A percentile compares a stretch with the other conserved stretches of the same genome.
phyloP scores from a whole-genome alignment of 345 rosid genomes.

The Citrus trifoliata region DNA sequence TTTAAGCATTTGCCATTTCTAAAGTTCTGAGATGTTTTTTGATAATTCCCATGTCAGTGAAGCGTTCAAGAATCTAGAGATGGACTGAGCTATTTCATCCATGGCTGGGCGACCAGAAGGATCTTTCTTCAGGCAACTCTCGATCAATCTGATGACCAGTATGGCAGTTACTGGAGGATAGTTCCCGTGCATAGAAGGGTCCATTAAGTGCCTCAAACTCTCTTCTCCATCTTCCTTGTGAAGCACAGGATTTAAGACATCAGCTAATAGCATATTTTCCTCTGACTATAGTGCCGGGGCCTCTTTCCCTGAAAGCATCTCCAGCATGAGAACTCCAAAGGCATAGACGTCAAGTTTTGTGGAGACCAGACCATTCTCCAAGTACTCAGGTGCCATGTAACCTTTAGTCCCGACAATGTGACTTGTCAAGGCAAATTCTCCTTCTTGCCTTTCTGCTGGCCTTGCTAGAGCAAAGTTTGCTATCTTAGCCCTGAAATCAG shows the following conservation, averaged over 20 bases:
- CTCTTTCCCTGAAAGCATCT: constrained; percentile 66
- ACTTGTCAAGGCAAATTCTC: constrained; percentile 60
- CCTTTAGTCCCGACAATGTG: constrained; percentile 87
- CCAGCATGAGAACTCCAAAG: constrained; percentile 68
- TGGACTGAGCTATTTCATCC: constrained; percentile 53
- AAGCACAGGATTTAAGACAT: constrained; percentile 21
- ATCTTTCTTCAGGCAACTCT: constrained; percentile 55
- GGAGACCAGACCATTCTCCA: constrained; percentile 70
- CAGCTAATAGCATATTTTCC: constrained; percentile 28
- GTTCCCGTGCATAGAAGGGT: constrained; percentile 39
- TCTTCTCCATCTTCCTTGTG: constrained; percentile 22
- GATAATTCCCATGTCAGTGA: constrained; percentile 39
- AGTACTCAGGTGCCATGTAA: constrained; percentile 82
- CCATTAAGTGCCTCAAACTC: constrained; percentile 29
- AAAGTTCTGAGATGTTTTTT: constrained; percentile 6
- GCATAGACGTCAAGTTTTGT: constrained; percentile 83
- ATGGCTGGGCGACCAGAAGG: constrained; percentile 62
- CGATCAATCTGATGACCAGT: constrained; percentile 37
- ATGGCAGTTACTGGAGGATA: constrained; percentile 43
- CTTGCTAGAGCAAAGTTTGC: constrained; percentile 50
- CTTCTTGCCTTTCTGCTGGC: constrained; percentile 40
- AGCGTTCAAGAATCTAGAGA: constrained; percentile 44
- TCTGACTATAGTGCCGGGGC: constrained; percentile 33
- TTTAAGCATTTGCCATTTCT: not conserved
- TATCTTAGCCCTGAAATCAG: constrained; percentile 54